Base-by-base conservation (phyloP, 208 protist species). In the Wallacemonas collosoma region DNA sequence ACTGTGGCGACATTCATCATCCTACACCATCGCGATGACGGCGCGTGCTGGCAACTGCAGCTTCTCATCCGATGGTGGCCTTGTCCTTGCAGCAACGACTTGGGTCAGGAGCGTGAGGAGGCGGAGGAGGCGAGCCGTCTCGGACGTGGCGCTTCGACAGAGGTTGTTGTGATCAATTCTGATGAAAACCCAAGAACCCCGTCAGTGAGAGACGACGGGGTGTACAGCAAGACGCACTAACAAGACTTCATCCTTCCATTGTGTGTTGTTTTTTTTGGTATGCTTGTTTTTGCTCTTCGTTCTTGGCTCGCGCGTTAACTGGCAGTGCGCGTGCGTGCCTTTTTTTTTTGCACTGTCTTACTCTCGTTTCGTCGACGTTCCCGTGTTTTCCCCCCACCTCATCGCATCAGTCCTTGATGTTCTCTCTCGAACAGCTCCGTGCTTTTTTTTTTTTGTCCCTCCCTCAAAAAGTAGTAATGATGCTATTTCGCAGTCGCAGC, bases 21-120 rank as follows among this genome's bases (percentile, higher is more conserved):
- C 5, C 69, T 94, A 15, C 55, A 53, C 2, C 91, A 95, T 70
- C 36, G 51, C 4, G 65, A 72, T 60, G 76, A 80, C n/a, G 91
- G 91, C 11, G 91, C 88, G 57, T 88, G 85, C 12, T 92, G 86
- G 86, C 81, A 91, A 51, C 41, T 93, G 77, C 88, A 95, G 79
- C 61, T 90, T 15, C 57, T 91, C 57, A 91, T 95, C 48, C 78
- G 87, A 36, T 93, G 86, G 84, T 87, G 88, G 79, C 86, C 88
- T 3, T 91, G 83, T 61, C 84, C 76, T 17, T 83, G 85, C 36
- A 67, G 74, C n/a, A 79, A 71, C 72, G 51, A 68, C 11, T 5
- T 35, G 44, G 1, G 0, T 2, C 2, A 15, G 14, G 38, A 66
- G 60, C 43, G 55, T 2, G n/a, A 35, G 54, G 64, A 26, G 48